Evolutionary conservation across 495 filamentous ascomycete species (phyloP), one percentile per base, ranked within the genome.

Genomic region (Neurospora sp.): DNA sequence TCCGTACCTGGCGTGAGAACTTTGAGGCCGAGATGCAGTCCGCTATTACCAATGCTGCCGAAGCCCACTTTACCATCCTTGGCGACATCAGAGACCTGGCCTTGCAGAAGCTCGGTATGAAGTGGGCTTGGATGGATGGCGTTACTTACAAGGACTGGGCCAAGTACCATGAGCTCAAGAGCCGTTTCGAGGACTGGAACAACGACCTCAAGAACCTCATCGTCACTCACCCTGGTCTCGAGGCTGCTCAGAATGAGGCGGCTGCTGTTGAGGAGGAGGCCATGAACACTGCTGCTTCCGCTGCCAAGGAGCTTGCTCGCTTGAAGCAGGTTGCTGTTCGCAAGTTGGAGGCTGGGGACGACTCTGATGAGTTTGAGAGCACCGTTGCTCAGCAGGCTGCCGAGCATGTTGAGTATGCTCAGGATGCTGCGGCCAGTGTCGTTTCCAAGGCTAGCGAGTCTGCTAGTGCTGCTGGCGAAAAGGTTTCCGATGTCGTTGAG

Each of bases 81-180:
- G 92, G 96, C 74, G 86, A 88, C 70, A 94, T 97, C 71, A 88
- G 93, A 27, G 94, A 98, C 74, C 85, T 97, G 9, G 94, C 94
- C 3, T 85, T 99, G 9, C 94, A 97, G 78, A 95, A 97, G 77
- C 93, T 99, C 71, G 96, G 96, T 48, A 94, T 96, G 88, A 93
- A 96, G 73, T 99, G 96, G 94, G 94, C 94, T 2, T 96, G 93
- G 91, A 97, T 93, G 87, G 95, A 98, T 70, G 91, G 91, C 44
- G 89, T 99, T 73, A 94, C 94, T 7, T 97, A 98, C 85, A 94
- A 96, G 77, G 94, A 98, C 79, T 99, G 96, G 96, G 88, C 88
- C 38, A 92, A 92, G 77, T 98, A 97, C 78, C 92, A 97, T 77
- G 85, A 90, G 37, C 84, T 98, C 72, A 96, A 93, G 83, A 88